These are phyloP conservation scores for Venturia carpophila DNA, from an alignment of 2,329 filamentous ascomycete species.

Conservation along the genomic window DNA sequence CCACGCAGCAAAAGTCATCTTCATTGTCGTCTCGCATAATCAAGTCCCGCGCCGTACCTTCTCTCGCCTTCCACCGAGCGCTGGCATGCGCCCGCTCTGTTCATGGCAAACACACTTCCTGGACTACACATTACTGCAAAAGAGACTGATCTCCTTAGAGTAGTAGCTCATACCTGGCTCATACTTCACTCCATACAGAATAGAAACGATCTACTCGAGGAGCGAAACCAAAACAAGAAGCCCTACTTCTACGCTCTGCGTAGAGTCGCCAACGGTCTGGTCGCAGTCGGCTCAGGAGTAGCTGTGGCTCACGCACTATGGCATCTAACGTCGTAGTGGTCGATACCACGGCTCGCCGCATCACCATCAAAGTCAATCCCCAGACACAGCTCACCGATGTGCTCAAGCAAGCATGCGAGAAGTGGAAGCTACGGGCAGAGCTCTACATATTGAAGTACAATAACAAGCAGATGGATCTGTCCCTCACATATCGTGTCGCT, in stretches of 20 bases:
- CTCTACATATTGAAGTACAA: constrained; percentile 85
- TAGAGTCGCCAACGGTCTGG: constrained; percentile 18
- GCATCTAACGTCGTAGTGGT: constrained; percentile 84
- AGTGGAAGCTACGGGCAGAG: constrained; percentile 63
- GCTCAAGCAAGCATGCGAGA: constrained; percentile 76
- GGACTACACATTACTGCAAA: constrained; percentile 28
- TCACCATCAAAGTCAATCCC: constrained; percentile 75
- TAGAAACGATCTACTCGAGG: constrained; percentile 18
- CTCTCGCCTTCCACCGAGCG: constrained; percentile 5
- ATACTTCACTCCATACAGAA: constrained; percentile 24
- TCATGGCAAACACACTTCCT: constrained; percentile 12
- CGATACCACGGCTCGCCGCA: constrained; percentile 67
- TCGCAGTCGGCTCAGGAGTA: constrained; percentile 19
- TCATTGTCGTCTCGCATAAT: background rate
- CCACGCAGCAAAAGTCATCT: background rate
- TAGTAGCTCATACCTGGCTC: constrained; percentile 25
- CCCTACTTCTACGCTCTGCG: constrained; percentile 17
- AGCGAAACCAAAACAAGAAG: background rate
- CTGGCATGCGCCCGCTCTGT: background rate
- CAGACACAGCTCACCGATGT: constrained; percentile 77
- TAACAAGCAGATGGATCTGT: constrained; percentile 79
- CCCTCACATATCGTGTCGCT: constrained; percentile 72
- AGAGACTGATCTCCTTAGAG: constrained; percentile 28
- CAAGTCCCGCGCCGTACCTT: background rate
- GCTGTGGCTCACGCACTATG: constrained; percentile 45